Evolutionary conservation across 192 early-diverging fungal species (phyloP).

Genomic region (Backusella australiensis): DNA sequence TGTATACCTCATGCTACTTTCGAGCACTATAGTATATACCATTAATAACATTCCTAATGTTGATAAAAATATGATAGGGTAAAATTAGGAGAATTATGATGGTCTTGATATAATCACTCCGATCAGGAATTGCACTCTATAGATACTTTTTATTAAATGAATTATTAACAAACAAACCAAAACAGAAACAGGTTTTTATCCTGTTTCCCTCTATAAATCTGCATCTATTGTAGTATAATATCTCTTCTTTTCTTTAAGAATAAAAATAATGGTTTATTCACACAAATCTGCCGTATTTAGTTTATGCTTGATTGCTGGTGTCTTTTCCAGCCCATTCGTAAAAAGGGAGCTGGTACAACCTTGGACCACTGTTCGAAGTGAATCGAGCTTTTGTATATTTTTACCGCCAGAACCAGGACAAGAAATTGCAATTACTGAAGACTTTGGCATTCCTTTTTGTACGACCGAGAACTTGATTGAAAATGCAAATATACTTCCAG

Average conservation of each 20-base stretch:
- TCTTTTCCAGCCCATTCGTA: background rate
- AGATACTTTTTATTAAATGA: too few relatives aligned
- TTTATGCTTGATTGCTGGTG: background rate
- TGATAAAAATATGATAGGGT: background rate
- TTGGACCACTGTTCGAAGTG: slow-evolving; percentile 4
- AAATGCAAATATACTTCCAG: slow-evolving; percentile 35
- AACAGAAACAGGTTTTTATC: too few relatives aligned
- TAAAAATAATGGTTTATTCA: background rate
- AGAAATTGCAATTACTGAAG: slow-evolving; percentile 38
- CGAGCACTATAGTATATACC: too few relatives aligned
- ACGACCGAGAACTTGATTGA: slow-evolving; percentile 18
- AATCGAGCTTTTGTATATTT: slow-evolving; percentile 42
- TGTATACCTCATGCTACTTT: too few relatives aligned
- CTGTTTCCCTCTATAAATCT: background rate
- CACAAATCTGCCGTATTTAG: background rate
- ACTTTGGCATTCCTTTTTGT: slow-evolving; percentile 43
- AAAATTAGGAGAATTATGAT: background rate
- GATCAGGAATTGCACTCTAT: background rate
- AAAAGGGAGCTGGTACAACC: background rate
- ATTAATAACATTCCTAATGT: background rate
- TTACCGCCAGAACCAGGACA: slow-evolving; percentile 39
- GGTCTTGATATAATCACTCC: background rate
- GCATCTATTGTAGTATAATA: background rate
- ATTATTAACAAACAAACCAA: background rate
- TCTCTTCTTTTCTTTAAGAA: background rate